Conservation (phyloP, 2,329 filamentous ascomycete species). For the Curvularia spicifera region DNA sequence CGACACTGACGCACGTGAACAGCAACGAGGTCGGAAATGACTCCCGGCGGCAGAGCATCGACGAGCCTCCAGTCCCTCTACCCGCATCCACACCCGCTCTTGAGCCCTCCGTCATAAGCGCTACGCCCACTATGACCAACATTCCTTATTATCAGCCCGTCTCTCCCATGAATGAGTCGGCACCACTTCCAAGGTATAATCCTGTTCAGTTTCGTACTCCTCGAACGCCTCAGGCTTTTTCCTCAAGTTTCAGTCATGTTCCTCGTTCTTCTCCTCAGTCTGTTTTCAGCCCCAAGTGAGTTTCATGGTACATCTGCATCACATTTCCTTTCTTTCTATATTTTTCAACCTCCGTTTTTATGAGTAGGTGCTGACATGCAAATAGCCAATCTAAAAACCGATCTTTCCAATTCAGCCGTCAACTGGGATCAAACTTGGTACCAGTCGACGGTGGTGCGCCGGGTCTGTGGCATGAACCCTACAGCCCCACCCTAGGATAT, state of each 20-base stretch:
- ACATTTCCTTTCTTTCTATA: conserved; percentile 11
- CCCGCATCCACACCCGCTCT: conserved; percentile 21
- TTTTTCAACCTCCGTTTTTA: background rate
- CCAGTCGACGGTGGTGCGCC: conserved; percentile 26
- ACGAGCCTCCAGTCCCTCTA: conserved; percentile 30
- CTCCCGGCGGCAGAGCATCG: conserved; percentile 35
- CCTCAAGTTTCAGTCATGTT: conserved; percentile 37
- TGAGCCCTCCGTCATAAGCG: conserved; percentile 21
- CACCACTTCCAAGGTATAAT: conserved; percentile 47
- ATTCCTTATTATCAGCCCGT: conserved; percentile 28
- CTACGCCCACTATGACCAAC: conserved; percentile 24
- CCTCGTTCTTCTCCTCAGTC: conserved; percentile 41
- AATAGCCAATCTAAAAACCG: conserved; percentile 31
- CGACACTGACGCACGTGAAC: conserved; percentile 21
- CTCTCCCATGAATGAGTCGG: conserved; percentile 36
- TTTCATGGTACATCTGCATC: conserved; percentile 37
- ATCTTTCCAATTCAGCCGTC: conserved; percentile 15
- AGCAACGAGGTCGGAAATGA: conserved; percentile 40
- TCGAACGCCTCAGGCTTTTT: conserved; percentile 43
- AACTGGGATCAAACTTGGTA: conserved; percentile 26
- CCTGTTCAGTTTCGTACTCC: conserved; percentile 48
- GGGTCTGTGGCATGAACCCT: conserved; percentile 37
- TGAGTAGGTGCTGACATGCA: conserved; percentile 3
- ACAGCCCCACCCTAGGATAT: conserved; percentile 39
- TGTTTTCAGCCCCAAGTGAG: conserved; percentile 44